These are phyloP conservation scores for Moesziomyces sp. DNA, from an alignment of 1,284 basidiomycete genomes.

Conservation along the genomic window DNA sequence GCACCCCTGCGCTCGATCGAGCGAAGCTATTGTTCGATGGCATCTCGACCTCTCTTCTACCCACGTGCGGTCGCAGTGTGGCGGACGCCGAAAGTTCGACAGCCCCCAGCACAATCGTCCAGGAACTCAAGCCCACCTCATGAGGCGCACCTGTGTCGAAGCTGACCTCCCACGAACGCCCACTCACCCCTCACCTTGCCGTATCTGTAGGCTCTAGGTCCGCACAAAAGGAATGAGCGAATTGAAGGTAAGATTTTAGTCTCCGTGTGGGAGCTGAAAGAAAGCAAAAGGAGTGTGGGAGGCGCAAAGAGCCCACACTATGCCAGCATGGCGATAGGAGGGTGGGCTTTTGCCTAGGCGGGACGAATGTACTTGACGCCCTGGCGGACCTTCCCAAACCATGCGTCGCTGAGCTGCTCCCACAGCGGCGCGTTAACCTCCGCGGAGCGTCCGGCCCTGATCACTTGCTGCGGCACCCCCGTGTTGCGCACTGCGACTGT, in stretches of 20 bases:
- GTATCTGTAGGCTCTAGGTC: no score
- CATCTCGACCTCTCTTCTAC: no score
- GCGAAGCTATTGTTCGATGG: no score
- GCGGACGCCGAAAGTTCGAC: no score
- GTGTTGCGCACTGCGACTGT: not conserved
- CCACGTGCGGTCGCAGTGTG: no score
- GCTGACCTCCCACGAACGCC: no score
- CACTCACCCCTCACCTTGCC: no score
- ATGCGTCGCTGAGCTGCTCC: not conserved
- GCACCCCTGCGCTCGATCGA: no score
- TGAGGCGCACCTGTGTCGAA: not conserved
- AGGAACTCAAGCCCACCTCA: not conserved
- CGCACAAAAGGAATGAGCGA: not conserved
- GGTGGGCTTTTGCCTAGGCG: not conserved
- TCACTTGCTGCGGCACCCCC: not conserved
- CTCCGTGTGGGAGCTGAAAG: no score
- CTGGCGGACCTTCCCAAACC: not conserved
- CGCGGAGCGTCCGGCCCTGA: not conserved
- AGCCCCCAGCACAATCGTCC: not conserved
- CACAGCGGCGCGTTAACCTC: not conserved
- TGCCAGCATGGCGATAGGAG: no score
- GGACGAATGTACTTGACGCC: not conserved
- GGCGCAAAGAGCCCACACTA: no score
- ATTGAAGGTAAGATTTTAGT: not conserved
- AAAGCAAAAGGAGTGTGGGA: no score